These are phyloP conservation scores for Trichoderma sp. DNA, from an alignment of 2,329 filamentous ascomycete species.

Conservation along the genomic window DNA sequence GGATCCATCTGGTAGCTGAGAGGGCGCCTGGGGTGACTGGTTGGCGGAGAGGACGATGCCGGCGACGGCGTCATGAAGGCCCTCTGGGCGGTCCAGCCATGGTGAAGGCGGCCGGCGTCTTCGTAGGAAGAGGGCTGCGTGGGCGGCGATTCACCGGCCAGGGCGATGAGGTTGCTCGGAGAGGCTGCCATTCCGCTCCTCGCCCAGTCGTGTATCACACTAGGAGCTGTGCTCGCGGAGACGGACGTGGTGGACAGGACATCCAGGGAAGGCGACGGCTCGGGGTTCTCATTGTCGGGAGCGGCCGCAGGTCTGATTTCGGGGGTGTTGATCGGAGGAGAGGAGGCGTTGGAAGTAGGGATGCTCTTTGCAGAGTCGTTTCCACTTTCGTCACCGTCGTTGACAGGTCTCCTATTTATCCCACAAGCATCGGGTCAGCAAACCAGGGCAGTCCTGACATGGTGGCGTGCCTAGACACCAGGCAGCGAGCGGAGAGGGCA, in stretches of 20 bases:
- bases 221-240: constrained; percentile 52
- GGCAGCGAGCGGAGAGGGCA: background rate
- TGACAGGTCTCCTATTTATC: constrained; percentile 30
- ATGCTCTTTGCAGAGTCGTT: constrained; percentile 43
- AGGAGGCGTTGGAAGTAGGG: constrained; percentile 49
- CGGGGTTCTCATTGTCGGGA: constrained; percentile 48
- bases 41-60: constrained; percentile 47
- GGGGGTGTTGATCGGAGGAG: constrained; percentile 49
- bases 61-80: constrained; percentile 50
- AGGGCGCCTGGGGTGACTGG: constrained; percentile 46
- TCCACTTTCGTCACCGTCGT: constrained; percentile 38
- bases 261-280: constrained; percentile 52
- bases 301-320: constrained; percentile 48
- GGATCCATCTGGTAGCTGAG: constrained; percentile 59
- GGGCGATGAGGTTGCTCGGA: constrained; percentile 56
- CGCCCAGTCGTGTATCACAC: constrained; percentile 52
- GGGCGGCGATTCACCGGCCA: constrained; percentile 56
- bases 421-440: constrained; percentile 32
- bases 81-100: constrained; percentile 51
- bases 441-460: constrained; percentile 20
- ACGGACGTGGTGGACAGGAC: constrained; percentile 53
- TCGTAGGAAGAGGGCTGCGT: constrained; percentile 57
- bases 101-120: constrained; percentile 48
- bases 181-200: constrained; percentile 51
- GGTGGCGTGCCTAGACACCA: background rate